A percentile compares a stretch with the other conserved stretches of the same genome.
phyloP scores from a whole-genome alignment of 2,329 filamentous ascomycete genomes.

The Calonectria leucothoes region DNA sequence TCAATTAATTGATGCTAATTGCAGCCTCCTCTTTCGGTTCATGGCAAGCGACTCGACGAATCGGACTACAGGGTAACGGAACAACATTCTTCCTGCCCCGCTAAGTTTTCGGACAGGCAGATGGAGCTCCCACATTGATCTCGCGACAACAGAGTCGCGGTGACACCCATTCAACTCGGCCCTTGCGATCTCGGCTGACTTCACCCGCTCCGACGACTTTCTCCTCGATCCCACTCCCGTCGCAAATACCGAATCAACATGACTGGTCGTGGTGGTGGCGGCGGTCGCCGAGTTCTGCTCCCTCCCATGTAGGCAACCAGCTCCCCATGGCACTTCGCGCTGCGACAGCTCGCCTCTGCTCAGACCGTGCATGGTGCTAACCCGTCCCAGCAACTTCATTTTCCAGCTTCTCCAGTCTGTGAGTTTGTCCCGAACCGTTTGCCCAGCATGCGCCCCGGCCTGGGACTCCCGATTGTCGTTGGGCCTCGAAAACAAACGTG shows the following conservation, averaged over 20 bases:
- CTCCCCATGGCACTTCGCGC: slow-evolving; percentile 22
- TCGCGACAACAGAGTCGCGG: slow-evolving; percentile 40
- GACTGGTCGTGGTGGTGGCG: slow-evolving; percentile 70
- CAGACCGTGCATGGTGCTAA: slow-evolving; percentile 35
- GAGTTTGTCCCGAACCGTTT: slow-evolving; percentile 37
- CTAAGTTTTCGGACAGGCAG: slow-evolving; percentile 36
- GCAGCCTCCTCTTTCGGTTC: not conserved
- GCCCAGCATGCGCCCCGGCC: slow-evolving; percentile 2
- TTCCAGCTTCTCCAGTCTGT: slow-evolving; percentile 82
- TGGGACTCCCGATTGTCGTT: slow-evolving; percentile 23
- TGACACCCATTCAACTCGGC: slow-evolving; percentile 27
- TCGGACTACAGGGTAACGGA: slow-evolving; percentile 15
- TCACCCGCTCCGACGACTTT: slow-evolving; percentile 5
- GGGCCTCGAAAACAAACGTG: slow-evolving; percentile 29
- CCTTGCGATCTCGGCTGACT: slow-evolving; percentile 4
- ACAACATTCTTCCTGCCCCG: slow-evolving; percentile 33
- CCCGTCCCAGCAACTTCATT: slow-evolving; percentile 56
- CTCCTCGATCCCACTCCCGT: not conserved
- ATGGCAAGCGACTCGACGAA: not conserved
- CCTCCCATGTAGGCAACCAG: slow-evolving; percentile 61
- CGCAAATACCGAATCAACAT: slow-evolving; percentile 48
- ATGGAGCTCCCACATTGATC: slow-evolving; percentile 39
- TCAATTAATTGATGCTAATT: not conserved
- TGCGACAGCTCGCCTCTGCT: slow-evolving; percentile 26
- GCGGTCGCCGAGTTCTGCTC: slow-evolving; percentile 69